These are phyloP conservation scores for Yamadazyma kitorensis DNA, from an alignment of 805 yeast genomes.

Conservation along the genomic window DNA sequence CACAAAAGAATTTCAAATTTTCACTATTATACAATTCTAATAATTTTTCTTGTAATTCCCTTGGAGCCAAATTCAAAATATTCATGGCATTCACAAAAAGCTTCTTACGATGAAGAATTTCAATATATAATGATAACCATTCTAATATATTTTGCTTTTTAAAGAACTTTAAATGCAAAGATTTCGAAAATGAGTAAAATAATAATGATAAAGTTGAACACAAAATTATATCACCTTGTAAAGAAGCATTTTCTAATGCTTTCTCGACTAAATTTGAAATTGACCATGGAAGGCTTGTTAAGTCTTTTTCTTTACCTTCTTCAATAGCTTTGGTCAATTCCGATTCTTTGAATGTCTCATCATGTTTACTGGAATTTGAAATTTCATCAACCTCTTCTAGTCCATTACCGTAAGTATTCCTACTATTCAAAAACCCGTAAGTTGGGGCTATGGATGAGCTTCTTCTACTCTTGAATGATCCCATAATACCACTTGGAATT, in stretches of 20 bases:
- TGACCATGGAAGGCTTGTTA: conserved; percentile 50
- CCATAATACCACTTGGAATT: conserved; percentile 4
- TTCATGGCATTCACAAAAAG: conserved; percentile 59
- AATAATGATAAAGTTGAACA: conserved; percentile 56
- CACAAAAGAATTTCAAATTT: conserved; percentile 53
- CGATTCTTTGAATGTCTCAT: conserved; percentile 6
- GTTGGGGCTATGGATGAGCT: conserved; percentile 19
- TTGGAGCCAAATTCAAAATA: conserved; percentile 45
- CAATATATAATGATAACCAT: conserved; percentile 55
- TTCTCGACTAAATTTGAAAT: conserved; percentile 48
- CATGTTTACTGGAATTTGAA: conserved; percentile 1
- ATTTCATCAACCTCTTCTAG: conserved; percentile 13
- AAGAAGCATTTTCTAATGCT: conserved; percentile 52
- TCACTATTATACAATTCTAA: conserved; percentile 33
- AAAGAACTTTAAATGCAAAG: conserved; percentile 18
- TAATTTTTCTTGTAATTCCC: conserved; percentile 23
- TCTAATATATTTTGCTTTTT: conserved; percentile 40
- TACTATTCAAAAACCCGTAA: conserved; percentile 14
- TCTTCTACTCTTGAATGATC: conserved; percentile 17
- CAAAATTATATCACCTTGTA: conserved; percentile 64
- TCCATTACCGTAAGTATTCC: conserved; percentile 8
- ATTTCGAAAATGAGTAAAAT: conserved; percentile 36
- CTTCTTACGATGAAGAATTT: conserved; percentile 46
- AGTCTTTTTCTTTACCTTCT: conserved; percentile 5
- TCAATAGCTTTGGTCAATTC: conserved; percentile 14